Conservation (phyloP, 441 rosid genomes). For the Adansonia madagascariensis region DNA sequence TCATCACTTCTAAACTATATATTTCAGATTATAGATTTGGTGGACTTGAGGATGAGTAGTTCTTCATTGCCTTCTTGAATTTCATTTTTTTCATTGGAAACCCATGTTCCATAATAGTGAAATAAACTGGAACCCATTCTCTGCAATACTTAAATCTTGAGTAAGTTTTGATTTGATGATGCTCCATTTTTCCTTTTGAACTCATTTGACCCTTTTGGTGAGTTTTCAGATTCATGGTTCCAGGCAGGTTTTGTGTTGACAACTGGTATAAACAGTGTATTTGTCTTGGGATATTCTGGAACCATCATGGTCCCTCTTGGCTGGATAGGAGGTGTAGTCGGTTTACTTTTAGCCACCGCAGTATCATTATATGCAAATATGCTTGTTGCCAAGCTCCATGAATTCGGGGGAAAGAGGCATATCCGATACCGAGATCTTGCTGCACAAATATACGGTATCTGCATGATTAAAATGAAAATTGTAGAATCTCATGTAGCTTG, state of each 20-base stretch:
- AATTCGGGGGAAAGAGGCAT: constrained; percentile 87
- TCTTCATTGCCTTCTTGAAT: background rate
- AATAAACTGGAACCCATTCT: background rate
- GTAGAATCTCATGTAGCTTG: background rate
- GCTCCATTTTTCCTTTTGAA: constrained; percentile 14
- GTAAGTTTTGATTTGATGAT: background rate
- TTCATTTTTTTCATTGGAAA: background rate
- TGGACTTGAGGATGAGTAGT: background rate
- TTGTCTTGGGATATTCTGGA: constrained; percentile 89
- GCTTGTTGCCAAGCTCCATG: constrained; percentile 88
- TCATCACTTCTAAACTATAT: background rate
- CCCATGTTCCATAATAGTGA: background rate
- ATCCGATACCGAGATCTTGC: constrained; percentile 95
- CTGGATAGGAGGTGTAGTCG: constrained; percentile 76
- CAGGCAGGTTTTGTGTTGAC: constrained; percentile 88
- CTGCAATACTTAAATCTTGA: background rate
- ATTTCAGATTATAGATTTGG: background rate
- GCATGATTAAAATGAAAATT: background rate
- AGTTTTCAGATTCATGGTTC: constrained; percentile 82
- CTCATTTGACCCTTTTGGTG: constrained; percentile 15
- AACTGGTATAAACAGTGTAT: constrained; percentile 87
- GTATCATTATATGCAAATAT: constrained; percentile 76
- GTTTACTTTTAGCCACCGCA: constrained; percentile 68
- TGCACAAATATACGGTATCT: constrained; percentile 72
- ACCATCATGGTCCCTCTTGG: constrained; percentile 90